phyloP scores from a whole-genome alignment of 2,329 filamentous ascomycete genomes.

The Fusarium dlaminii region DNA sequence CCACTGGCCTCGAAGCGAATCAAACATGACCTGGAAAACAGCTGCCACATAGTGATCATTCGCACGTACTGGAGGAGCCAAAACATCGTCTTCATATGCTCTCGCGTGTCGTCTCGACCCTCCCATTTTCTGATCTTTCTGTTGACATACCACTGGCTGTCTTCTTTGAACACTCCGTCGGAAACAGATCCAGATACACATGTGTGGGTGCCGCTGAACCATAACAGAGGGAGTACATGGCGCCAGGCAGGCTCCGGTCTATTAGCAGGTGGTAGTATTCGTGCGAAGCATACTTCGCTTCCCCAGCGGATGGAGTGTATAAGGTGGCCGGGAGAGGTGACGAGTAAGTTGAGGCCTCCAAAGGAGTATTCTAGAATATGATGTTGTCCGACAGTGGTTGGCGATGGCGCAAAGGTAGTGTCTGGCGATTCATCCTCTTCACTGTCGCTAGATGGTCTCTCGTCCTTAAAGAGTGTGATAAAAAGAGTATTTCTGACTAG shows the following conservation, averaged over 20 bases:
- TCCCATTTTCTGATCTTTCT: neutral
- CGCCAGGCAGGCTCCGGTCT: neutral
- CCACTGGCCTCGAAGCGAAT: neutral
- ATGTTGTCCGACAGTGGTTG: neutral
- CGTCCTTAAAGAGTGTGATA: neutral
- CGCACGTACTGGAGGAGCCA: neutral
- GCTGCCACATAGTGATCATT: neutral
- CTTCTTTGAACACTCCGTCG: neutral
- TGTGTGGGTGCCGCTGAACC: neutral
- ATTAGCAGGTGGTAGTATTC: neutral
- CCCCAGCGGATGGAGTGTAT: neutral
- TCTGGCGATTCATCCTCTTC: neutral
- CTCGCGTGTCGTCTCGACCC: neutral
- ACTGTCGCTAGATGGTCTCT: neutral
- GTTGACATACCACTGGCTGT: neutral
- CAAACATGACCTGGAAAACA: neutral
- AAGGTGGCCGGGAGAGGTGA: neutral
- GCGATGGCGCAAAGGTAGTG: neutral
- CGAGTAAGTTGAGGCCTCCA: neutral
- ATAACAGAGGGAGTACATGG: neutral
- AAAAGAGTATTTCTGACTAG: neutral
- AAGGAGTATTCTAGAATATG: neutral
- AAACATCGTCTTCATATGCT: neutral
- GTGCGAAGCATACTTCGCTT: neutral
- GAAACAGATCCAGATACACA: neutral